phyloP scores from a whole-genome alignment of 257 asterid species.

The Solanum rostratum region DNA sequence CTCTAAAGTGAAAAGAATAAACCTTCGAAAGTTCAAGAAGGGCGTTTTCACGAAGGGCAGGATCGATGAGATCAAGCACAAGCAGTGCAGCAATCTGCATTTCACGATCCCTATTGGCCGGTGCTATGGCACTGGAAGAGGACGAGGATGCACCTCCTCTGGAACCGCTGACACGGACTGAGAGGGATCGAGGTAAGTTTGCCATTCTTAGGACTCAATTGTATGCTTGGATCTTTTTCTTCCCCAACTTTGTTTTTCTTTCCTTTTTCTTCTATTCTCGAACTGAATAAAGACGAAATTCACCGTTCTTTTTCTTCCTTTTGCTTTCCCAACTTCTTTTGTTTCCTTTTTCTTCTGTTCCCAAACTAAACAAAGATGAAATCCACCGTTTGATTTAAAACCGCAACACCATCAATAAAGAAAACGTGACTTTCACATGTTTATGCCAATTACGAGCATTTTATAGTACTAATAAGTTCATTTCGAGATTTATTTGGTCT shows the following conservation, averaged over 20 bases:
- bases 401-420: neutral
- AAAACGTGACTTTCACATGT: neutral
- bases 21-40: slow-evolving; percentile 16
- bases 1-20: neutral
- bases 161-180: slow-evolving; percentile 19
- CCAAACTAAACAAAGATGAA: neutral
- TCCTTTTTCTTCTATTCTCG: too few species aligned
- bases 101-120: slow-evolving; percentile 38
- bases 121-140: slow-evolving; percentile 1
- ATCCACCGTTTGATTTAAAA: neutral
- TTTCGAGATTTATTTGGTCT: too few species aligned
- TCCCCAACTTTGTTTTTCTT: too few species aligned
- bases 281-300: too few species aligned
- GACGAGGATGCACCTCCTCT: neutral
- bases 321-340: neutral
- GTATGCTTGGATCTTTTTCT: neutral
- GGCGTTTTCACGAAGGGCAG: slow-evolving; percentile 6
- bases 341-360: neutral
- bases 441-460: too few species aligned
- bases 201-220: slow-evolving; percentile 12
- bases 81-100: slow-evolving; percentile 41
- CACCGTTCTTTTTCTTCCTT: neutral
- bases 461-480: too few species aligned
- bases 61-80: slow-evolving; percentile 10
- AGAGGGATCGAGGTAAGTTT: slow-evolving; percentile 22